phyloP scores from a whole-genome alignment of 306 rosid species.

The Datisca glomerata region DNA sequence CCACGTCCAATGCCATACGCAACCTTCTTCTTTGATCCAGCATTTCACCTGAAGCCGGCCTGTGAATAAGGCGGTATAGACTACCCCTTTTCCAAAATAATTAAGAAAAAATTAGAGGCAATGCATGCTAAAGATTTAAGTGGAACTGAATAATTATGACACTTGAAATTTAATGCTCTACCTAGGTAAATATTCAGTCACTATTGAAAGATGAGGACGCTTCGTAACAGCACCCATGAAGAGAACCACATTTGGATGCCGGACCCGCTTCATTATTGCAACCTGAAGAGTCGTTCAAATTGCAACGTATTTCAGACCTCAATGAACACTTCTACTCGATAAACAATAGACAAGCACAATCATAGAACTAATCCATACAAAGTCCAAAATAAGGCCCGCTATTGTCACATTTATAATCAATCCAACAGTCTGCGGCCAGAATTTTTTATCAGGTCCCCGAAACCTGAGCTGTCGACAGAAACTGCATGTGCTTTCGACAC shows the following conservation, averaged over 20 bases:
- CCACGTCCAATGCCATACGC: constrained; percentile 95
- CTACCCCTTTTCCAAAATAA: constrained; percentile 54
- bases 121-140: neutral
- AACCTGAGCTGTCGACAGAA: no score
- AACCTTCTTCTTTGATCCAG: constrained; percentile 71
- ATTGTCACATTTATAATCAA: no score
- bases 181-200: constrained; percentile 93
- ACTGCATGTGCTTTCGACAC: no score
- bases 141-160: neutral
- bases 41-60: constrained; percentile 78
- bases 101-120: neutral
- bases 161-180: constrained; percentile 13
- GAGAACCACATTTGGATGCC: constrained; percentile 94
- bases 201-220: constrained; percentile 81
- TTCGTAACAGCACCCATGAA: constrained; percentile 98
- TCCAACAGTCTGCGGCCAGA: no score
- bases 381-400: no score
- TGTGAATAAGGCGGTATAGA: constrained; percentile 72
- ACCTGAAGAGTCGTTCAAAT: constrained; percentile 39
- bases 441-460: no score
- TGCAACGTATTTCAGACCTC: constrained; percentile 6
- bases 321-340: neutral
- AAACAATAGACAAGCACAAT: no score
- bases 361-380: no score
- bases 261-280: constrained; percentile 94